These are phyloP conservation scores for Chlamydomonas applanata DNA, from an alignment of 139 green algal genomes.

Conservation along the genomic window DNA sequence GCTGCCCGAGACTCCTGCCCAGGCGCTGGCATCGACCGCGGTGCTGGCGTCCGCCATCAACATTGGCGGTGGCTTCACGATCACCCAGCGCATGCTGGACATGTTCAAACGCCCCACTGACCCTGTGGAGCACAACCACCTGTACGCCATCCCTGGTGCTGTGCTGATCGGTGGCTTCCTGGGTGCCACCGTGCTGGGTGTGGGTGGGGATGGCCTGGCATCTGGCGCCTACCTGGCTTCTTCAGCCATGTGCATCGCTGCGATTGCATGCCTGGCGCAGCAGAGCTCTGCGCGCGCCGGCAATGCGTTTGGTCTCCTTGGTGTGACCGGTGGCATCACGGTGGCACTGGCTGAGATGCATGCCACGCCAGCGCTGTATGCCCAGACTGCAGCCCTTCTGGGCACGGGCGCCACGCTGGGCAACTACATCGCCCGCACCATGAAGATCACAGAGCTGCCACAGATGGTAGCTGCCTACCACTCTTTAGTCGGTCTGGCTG, in stretches of 20 bases:
- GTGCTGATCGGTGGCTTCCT: slow-evolving; percentile 46
- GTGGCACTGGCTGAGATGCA: slow-evolving; percentile 62
- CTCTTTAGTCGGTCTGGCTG: slow-evolving; percentile 76
- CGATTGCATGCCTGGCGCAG: slow-evolving; percentile 73
- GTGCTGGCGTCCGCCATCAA: slow-evolving; percentile 77
- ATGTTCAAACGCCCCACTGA: slow-evolving; percentile 86
- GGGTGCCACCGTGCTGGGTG: slow-evolving; percentile 16
- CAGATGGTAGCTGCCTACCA: slow-evolving; percentile 86
- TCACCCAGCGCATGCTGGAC: slow-evolving; percentile 86
- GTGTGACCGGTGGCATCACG: slow-evolving; percentile 69
- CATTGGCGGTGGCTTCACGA: slow-evolving; percentile 84
- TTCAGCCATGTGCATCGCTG: slow-evolving; percentile 72
- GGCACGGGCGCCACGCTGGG: not conserved
- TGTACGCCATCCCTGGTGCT: slow-evolving; percentile 40
- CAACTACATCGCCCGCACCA: not conserved
- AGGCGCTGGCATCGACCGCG: slow-evolving; percentile 61
- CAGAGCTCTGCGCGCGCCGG: slow-evolving; percentile 72
- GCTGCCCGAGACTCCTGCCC: slow-evolving; percentile 54
- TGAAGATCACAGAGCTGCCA: slow-evolving; percentile 47
- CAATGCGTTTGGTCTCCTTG: slow-evolving; percentile 76
- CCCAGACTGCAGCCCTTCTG: not conserved
- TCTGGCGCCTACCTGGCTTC: slow-evolving; percentile 69
- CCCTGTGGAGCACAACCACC: slow-evolving; percentile 71
- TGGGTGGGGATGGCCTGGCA: slow-evolving; percentile 28
- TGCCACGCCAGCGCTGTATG: slow-evolving; percentile 8